Conservation (phyloP, 768 basidiomycete genomes). For the Gymnopilus junonius region DNA sequence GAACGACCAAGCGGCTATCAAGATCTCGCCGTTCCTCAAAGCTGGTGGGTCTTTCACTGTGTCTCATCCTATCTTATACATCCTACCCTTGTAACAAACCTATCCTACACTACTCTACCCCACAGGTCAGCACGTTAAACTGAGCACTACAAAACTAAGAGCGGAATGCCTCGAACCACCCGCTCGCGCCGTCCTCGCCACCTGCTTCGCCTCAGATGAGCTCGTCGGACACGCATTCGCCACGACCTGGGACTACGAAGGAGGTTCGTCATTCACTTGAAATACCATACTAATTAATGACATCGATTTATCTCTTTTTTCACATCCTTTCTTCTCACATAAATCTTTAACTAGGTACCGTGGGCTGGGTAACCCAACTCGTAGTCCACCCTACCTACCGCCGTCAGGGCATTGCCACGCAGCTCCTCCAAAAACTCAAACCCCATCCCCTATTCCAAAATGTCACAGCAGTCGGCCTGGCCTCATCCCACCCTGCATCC, state of each 20-base stretch:
- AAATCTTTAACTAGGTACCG: too few relatives aligned
- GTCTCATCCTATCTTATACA: too few relatives aligned
- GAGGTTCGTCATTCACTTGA: conserved; percentile 11
- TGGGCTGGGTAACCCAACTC: conserved; percentile 41
- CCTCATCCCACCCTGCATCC: conserved; percentile 36
- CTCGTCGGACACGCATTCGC: conserved; percentile 36
- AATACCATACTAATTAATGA: neutral
- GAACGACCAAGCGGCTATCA: conserved; percentile 9
- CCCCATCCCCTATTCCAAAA: conserved; percentile 17
- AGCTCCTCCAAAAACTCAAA: conserved; percentile 29
- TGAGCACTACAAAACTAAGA: conserved; percentile 2
- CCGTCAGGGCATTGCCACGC: conserved; percentile 31
- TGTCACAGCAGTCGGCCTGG: conserved; percentile 32
- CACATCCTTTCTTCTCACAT: neutral
- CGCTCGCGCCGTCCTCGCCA: conserved; percentile 20
- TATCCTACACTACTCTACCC: neutral
- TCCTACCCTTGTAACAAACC: neutral
- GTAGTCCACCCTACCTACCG: conserved; percentile 30
- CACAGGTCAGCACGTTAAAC: conserved; percentile 19
- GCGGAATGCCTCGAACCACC: conserved; percentile 10
- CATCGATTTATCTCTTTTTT: neutral
- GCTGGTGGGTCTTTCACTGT: neutral
- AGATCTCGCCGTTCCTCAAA: neutral
- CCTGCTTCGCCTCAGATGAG: conserved; percentile 19
- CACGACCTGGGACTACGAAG: conserved; percentile 31